phyloP scores from a whole-genome alignment of 306 rosid species.

The Medicago arabica region DNA sequence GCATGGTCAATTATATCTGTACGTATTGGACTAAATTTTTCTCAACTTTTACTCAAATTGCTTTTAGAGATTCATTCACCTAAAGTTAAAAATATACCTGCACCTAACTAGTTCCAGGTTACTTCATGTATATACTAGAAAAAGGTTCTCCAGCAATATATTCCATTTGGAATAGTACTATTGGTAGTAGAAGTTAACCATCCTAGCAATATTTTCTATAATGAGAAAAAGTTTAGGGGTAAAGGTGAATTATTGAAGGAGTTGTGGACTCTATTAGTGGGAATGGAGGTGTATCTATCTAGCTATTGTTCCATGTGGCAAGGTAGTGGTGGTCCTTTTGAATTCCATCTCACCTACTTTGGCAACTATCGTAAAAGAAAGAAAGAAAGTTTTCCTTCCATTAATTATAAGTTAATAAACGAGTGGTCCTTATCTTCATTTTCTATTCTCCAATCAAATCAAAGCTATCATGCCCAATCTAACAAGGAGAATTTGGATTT shows the following conservation, averaged over 20 bases:
- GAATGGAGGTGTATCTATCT: constrained; percentile 22
- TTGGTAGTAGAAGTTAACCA: neutral
- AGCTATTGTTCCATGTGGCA: constrained; percentile 34
- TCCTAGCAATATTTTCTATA: constrained; percentile 3
- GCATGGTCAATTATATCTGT: neutral
- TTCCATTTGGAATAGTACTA: neutral
- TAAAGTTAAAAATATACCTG: constrained; percentile 2
- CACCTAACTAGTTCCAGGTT: constrained; percentile 28
- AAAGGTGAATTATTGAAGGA: constrained; percentile 43
- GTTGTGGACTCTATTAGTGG: constrained; percentile 30
- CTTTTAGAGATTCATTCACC: neutral
- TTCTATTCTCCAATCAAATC: constrained; percentile 23
- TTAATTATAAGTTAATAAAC: constrained; percentile 1
- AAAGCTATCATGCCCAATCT: neutral
- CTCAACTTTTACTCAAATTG: neutral
- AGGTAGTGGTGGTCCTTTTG: constrained; percentile 57
- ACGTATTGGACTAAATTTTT: neutral
- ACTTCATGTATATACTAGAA: neutral
- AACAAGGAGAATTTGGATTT: no score
- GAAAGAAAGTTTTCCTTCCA: constrained; percentile 37
- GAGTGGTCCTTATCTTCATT: constrained; percentile 38
- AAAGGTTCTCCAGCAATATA: constrained; percentile 9
- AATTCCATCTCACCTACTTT: constrained; percentile 31
- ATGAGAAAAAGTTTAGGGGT: constrained; percentile 31
- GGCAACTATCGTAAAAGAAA: constrained; percentile 33